Base-by-base conservation (phyloP, 352 stramenopile species). In the Globisporangium rhizosaccharum region DNA sequence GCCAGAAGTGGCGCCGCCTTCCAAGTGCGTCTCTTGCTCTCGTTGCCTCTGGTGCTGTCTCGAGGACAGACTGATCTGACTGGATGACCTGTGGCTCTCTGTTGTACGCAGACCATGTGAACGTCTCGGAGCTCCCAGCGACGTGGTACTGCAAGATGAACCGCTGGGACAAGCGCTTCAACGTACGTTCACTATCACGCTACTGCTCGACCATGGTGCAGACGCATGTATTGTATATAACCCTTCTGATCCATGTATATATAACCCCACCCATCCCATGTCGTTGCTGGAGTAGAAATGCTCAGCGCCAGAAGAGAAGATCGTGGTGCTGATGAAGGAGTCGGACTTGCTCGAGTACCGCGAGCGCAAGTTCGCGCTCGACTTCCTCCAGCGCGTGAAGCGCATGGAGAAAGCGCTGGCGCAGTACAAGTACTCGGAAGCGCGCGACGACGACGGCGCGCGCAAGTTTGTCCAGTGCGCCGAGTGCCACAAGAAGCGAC, bases 81-180 rank as follows among this genome's bases (percentile, higher is more conserved):
- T 23, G 26, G 17, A 28, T 6, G 54, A 28, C 53, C 37, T 59
- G 26, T 58, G n/a, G 23, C 8, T 30, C 2, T 51, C n/a, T 4
- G 37, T 51, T 6, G 18, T 33, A 33, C 28, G 15, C 59, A 92
- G 83, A 89, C 51, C 76, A 88, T 50, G 81, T 92, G 17, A 87
- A 92, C 48, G 80, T 91, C 37, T 85, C 71, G 15, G 80, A 87
- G 53, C 66, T 92, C 18, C 83, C 83, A 18, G 75, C 79, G 17
- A 77, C 70, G 14, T 92, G 83, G 83, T 92, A 91, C 65, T 92
- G 83, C 77, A 88, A 88, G 68, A 91, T 92, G 83, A 92, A 92
- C 54, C 75, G 75, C 36, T 92, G 83, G 83, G 80, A 89, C 66
- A 87, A 89, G 55, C 72, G 68, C 30, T 84, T 81, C 58, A 92